A percentile compares a stretch with the other conserved stretches of the same genome.
Evolutionary conservation across 1,284 basidiomycete species (phyloP).

Genomic region (Irpex lacteus): DNA sequence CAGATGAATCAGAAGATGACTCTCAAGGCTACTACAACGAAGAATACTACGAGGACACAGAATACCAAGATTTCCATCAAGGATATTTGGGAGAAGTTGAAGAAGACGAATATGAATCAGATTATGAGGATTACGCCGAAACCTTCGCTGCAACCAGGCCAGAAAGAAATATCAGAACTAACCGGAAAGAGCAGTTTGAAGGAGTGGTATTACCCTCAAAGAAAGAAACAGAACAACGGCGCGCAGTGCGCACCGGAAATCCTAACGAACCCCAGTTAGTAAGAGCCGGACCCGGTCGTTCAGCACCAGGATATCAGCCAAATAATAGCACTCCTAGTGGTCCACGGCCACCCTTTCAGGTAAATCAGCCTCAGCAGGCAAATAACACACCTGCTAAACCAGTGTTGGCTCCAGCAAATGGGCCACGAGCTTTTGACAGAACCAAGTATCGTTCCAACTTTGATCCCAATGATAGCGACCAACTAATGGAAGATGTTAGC

Average conservation of each 20-base stretch:
- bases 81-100: background rate
- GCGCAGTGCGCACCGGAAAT: background rate
- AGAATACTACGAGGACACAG: too few species aligned
- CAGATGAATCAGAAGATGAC: too few species aligned
- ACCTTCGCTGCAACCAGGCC: background rate
- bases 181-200: slow-evolving; percentile 2
- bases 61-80: too few species aligned
- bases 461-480: slow-evolving; percentile 1
- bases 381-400: background rate
- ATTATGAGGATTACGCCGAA: background rate
- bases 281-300: too few species aligned
- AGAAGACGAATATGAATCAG: background rate
- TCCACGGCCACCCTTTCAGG: too few species aligned
- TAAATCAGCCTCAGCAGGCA: too few species aligned
- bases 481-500: slow-evolving; percentile 7
- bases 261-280: too few species aligned
- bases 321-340: too few species aligned
- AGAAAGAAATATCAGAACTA: background rate
- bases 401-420: background rate
- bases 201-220: background rate
- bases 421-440: background rate
- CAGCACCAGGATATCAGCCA: too few species aligned
- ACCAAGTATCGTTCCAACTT: background rate
- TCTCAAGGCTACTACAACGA: too few species aligned
- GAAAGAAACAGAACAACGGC: background rate